phyloP scores from a whole-genome alignment of 495 filamentous ascomycete species.

The Letharia columbiana region DNA sequence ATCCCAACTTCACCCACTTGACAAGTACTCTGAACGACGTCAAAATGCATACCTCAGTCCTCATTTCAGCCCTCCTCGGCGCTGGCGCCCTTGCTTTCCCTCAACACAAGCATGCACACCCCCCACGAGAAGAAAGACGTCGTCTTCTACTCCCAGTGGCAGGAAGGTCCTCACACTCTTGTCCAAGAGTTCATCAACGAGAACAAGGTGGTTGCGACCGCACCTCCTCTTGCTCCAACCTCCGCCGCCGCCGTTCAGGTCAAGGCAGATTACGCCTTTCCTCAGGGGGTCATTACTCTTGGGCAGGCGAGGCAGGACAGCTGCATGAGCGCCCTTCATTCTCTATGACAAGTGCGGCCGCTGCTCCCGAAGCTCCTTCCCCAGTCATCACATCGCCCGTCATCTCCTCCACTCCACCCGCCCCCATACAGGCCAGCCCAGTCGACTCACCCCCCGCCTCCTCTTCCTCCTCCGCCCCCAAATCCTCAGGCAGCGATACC shows the following conservation, averaged over 20 bases:
- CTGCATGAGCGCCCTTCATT: no score
- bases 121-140: slow-evolving; percentile 5
- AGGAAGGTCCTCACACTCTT: background rate
- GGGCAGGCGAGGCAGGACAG: background rate
- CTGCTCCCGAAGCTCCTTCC: background rate
- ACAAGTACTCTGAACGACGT: background rate
- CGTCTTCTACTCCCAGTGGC: slow-evolving; percentile 3
- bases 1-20: background rate
- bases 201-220: background rate
- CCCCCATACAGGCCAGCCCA: background rate
- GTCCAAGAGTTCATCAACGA: slow-evolving; percentile 2
- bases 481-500: background rate
- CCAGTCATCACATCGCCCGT: background rate
- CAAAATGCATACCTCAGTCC: background rate
- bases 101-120: slow-evolving; percentile 1
- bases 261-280: background rate
- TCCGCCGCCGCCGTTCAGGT: background rate
- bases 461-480: background rate
- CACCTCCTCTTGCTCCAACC: background rate
- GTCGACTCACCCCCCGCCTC: background rate
- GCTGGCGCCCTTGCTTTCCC: slow-evolving; percentile 1
- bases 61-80: slow-evolving; percentile 1
- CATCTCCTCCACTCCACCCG: background rate
- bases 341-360: background rate
- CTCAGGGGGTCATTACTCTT: background rate